phyloP scores from a whole-genome alignment of 805 yeast species.

The Nakazawaea molendinolei region DNA sequence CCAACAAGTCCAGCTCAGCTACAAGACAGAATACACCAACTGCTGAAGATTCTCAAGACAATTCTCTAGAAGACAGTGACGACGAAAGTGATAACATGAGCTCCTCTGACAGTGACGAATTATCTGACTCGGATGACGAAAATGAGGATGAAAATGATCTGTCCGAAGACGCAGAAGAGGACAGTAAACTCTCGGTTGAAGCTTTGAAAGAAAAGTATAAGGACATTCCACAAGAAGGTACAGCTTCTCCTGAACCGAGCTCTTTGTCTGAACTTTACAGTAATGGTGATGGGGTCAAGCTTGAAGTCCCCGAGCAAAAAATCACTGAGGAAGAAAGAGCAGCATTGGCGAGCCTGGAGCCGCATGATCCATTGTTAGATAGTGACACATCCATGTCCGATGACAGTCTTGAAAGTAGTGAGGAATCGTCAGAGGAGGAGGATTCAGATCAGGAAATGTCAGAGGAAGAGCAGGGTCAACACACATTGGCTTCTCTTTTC shows the following conservation, averaged over 20 bases:
- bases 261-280: too few relatives aligned
- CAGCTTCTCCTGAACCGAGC: too few relatives aligned
- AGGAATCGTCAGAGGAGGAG: conserved; percentile 16
- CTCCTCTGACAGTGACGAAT: conserved; percentile 13
- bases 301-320: conserved; percentile 8
- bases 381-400: conserved; percentile 19
- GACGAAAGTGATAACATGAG: conserved; percentile 13
- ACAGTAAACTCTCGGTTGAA: conserved; percentile 46
- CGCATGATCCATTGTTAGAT: conserved; percentile 14
- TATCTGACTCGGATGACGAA: conserved; percentile 19
- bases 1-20: conserved; percentile 23
- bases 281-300: conserved; percentile 3
- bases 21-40: conserved; percentile 24
- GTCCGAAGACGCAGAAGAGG: conserved; percentile 29
- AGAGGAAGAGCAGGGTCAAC: conserved; percentile 12
- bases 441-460: conserved; percentile 14
- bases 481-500: conserved; percentile 31
- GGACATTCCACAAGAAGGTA: conserved; percentile 20
- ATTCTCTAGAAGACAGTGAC: conserved; percentile 16
- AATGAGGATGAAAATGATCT: conserved; percentile 17
- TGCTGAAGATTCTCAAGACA: conserved; percentile 7
- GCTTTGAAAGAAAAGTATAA: conserved; percentile 53
- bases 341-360: conserved; percentile 11
- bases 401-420: conserved; percentile 12
- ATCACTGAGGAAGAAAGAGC: conserved; percentile 11